A percentile compares a stretch with the other conserved stretches of the same genome.
phyloP scores from a whole-genome alignment of 176 grass and related monocot genomes.

The Coix lacrymajobi region DNA sequence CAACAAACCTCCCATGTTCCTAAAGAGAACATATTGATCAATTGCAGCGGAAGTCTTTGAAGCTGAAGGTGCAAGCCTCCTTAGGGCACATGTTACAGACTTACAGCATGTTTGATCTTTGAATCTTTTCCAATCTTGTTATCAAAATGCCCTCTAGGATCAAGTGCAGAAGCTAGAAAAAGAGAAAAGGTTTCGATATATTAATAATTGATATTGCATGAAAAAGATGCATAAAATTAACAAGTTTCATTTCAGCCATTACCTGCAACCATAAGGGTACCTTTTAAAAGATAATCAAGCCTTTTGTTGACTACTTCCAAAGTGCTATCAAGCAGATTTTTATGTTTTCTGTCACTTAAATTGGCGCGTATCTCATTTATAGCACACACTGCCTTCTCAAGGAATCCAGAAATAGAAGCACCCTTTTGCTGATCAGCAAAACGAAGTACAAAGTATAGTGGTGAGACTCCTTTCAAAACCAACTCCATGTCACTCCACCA shows the following conservation, averaged over 20 bases:
- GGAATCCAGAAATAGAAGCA: background rate
- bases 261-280: background rate
- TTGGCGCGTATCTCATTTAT: background rate
- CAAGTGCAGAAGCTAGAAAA: background rate
- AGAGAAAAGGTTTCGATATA: background rate
- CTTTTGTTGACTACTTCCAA: background rate
- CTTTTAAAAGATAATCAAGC: background rate
- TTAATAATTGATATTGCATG: background rate
- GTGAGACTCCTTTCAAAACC: background rate
- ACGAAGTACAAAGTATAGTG: background rate
- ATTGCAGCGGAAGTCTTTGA: too few relatives aligned
- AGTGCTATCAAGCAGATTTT: background rate
- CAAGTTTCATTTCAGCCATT: background rate
- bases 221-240: background rate
- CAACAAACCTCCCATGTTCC: too few relatives aligned
- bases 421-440: background rate
- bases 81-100: too few relatives aligned
- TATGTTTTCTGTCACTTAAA: background rate
- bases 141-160: background rate
- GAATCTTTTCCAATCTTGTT: too few relatives aligned
- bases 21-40: too few relatives aligned
- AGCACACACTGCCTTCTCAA: background rate
- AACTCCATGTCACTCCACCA: background rate
- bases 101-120: too few relatives aligned
- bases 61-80: too few relatives aligned